Evolutionary conservation across 139 green algal species (phyloP), one percentile per base, ranked within the genome.

Genomic region (Picochlorum sp.): DNA sequence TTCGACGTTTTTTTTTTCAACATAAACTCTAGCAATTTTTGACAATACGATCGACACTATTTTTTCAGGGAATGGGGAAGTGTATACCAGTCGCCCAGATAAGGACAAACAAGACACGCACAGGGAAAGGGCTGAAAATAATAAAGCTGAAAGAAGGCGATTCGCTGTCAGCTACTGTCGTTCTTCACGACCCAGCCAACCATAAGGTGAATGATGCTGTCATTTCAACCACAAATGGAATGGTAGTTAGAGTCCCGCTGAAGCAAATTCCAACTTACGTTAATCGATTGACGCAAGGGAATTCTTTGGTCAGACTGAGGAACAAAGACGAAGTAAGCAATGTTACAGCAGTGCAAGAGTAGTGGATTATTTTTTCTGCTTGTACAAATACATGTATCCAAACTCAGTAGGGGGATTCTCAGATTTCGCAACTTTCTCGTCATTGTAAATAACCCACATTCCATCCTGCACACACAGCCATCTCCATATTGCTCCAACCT

Each of bases 381-480:
- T 80, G 81, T 84, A 98, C 4, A 98, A 49, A 78, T 98, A 98
- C 67, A 97, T 82, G 81, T 98, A 98, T 4, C 88, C 93, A 57
- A 95, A 78, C 57, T 91, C 88, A 21, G 67, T 71, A 2, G 92
- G 93, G 5, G 87, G 86, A 14, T 89, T 64, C 65, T 85, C 79
- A 26, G 71, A 89, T 20, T 85, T 64, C 0, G 92, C 91, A 58
- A 99, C 94, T 79, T 98, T 99, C 54, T 95, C 86, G 64, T 99
- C 94, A 72, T 99, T 98, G 85, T 90, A 97, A 32, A 98, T 86
- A 37, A 86, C 80, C 94, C 94, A 99, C 16, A 74, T 75, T 24
- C 79, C 82, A 38, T 70, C 71, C 49, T 57, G 64, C 37, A 61
- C n/a, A 41, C 8, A 41, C 34, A 30, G 28, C 34, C 34, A 41